phyloP scores from a whole-genome alignment of 1,284 basidiomycete species.

The Pseudozyma sp. region DNA sequence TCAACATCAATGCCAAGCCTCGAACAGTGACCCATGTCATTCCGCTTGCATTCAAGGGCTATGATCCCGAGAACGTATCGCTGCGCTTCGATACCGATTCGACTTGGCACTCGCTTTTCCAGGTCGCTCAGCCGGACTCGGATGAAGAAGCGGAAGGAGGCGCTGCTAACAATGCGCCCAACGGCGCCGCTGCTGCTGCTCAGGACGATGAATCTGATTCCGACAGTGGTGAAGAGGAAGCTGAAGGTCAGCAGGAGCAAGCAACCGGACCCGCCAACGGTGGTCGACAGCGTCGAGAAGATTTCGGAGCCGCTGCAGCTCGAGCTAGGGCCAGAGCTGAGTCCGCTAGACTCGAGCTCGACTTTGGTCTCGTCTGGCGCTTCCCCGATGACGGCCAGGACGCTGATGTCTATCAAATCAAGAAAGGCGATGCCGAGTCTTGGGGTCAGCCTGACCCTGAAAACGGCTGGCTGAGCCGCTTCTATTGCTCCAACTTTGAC shows the following conservation, averaged over 20 bases:
- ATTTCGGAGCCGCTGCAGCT: slow-evolving; percentile 33
- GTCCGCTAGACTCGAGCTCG: slow-evolving; percentile 52
- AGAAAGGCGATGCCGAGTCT: slow-evolving; percentile 39
- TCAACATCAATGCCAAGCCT: slow-evolving; percentile 38
- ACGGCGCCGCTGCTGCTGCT: slow-evolving; percentile 11
- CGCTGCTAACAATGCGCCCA: slow-evolving; percentile 3
- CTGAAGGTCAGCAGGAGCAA: not conserved
- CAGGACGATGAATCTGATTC: slow-evolving; percentile 13
- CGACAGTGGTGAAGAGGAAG: slow-evolving; percentile 19
- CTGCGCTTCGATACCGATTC: slow-evolving; percentile 56
- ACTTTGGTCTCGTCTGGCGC: slow-evolving; percentile 61
- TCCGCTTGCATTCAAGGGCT: slow-evolving; percentile 53
- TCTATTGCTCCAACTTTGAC: slow-evolving; percentile 61
- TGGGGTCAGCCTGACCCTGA: slow-evolving; percentile 61
- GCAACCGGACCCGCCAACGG: slow-evolving; percentile 3
- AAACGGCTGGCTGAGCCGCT: slow-evolving; percentile 62
- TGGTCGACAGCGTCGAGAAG: slow-evolving; percentile 21
- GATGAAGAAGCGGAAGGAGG: slow-evolving; percentile 23
- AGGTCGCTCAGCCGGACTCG: slow-evolving; percentile 26
- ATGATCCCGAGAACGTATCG: slow-evolving; percentile 45
- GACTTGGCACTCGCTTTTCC: slow-evolving; percentile 62
- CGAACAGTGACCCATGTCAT: slow-evolving; percentile 53
- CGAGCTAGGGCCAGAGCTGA: slow-evolving; percentile 44
- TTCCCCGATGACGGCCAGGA: slow-evolving; percentile 62
- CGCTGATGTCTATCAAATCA: slow-evolving; percentile 46